Base-by-base conservation (phyloP, 768 basidiomycete genomes). In the Leccinum obscurum region DNA sequence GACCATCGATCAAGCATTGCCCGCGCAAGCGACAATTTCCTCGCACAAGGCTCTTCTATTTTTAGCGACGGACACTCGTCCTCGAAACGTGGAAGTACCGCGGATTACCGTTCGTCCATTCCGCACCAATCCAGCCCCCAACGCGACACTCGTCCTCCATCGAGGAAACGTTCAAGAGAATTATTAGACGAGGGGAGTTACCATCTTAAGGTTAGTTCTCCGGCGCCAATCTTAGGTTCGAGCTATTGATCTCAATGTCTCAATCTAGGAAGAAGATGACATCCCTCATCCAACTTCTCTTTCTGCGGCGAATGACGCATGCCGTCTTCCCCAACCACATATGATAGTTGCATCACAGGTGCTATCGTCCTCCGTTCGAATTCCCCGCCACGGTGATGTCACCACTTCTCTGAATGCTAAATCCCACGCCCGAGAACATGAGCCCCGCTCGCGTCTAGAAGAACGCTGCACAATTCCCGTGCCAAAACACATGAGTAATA, bases 161-260 rank as follows among this genome's bases (percentile, higher is more conserved):
- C 74, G 1, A 75, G 71, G 50, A 74, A 74, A 65, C 72, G 72
- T 37, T 74, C 72, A 13, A 72, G 69, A 46, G 74, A 75, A 54
- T 54, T 57, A 44, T 60, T 72, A 61, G 74, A 71, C 26, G 69
- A 69, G 14, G 59, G 53, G 50, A 61, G 49, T 66, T 75, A 62
- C 60, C 67, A 28, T 46, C 65, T 74, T 65, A 72, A 74, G 72
- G 74, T 74, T 62, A 64, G 69, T 66, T 48, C 52, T 30, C 54
- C 62, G 61, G 74, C 72, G 67, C 63, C 63, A 66, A 72, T 68
- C 67, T 70, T 66, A 63, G 63, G 62, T 68, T 61, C 65, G 64
- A 46, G 51, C 53, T 69, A 57, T 65, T 69, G 62, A 71, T 66
- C 59, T 60, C 62, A 51, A 62, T 55, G 32, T 57, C 67, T 66